Percentiles rank a stretch among this genome's conserved stretches.
phyloP scores from a whole-genome alignment of 345 rosid species.

The Reutealis trisperma region DNA sequence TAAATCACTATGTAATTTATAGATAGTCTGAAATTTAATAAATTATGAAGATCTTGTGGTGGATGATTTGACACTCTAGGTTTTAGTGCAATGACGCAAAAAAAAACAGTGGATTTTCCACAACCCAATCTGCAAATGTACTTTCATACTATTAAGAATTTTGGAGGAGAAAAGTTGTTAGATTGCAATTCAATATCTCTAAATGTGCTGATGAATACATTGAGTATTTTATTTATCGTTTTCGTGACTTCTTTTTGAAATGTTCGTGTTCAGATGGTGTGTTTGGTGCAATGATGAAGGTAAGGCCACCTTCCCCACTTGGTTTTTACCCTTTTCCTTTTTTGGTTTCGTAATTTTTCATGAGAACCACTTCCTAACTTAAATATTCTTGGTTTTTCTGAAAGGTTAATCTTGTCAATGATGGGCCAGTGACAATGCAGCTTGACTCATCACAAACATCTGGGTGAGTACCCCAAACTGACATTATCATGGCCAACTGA shows the following conservation, averaged over 20 bases:
- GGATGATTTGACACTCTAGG: too few relatives aligned
- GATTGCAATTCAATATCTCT: too few relatives aligned
- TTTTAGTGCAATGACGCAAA: too few relatives aligned
- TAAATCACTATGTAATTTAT: too few relatives aligned
- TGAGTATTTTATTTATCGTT: not conserved
- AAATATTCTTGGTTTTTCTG: not conserved
- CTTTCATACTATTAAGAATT: not conserved
- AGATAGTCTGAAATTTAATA: too few relatives aligned
- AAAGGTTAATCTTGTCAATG: constrained; percentile 79
- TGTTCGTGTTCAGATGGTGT: constrained; percentile 55
- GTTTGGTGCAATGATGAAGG: constrained; percentile 94
- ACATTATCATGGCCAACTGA: not conserved
- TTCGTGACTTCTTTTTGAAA: not conserved
- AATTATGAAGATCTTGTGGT: too few relatives aligned
- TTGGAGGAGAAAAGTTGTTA: too few relatives aligned
- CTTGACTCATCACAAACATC: constrained; percentile 68
- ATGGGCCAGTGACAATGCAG: constrained; percentile 95
- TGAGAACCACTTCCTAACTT: not conserved
- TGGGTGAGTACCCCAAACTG: constrained; percentile 45
- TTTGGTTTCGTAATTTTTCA: too few relatives aligned
- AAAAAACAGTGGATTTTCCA: too few relatives aligned
- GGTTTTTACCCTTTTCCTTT: not conserved
- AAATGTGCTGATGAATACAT: not conserved
- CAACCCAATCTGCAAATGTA: too few relatives aligned
- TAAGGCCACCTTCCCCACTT: constrained; percentile 15